Conservation (phyloP, 179 eudicot species). For the Patellifolia procumbens region DNA sequence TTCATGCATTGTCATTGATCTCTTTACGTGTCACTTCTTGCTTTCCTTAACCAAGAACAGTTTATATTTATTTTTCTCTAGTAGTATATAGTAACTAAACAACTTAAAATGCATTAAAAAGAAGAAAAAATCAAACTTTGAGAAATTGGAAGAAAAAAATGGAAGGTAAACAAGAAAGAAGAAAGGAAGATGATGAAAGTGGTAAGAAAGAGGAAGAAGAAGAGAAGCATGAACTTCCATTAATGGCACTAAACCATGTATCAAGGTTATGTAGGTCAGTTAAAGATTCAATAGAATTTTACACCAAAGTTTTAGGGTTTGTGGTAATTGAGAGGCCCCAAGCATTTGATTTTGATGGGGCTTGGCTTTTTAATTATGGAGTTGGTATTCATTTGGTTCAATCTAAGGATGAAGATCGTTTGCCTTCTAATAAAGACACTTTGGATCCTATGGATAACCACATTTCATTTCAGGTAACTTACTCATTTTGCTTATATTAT, state of each 20-base stretch:
- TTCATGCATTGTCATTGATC: conserved; percentile 2
- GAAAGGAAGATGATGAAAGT: not conserved
- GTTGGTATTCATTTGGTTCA: conserved; percentile 70
- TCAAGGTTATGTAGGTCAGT: conserved; percentile 65
- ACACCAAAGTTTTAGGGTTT: conserved; percentile 60
- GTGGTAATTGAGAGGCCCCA: conserved; percentile 58
- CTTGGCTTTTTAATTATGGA: conserved; percentile 80
- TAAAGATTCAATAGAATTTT: conserved; percentile 57
- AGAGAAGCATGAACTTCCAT: conserved; percentile 22
- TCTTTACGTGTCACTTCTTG: conserved; percentile 16
- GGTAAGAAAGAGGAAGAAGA: conserved; percentile 1
- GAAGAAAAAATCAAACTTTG: not conserved
- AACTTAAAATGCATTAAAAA: not conserved
- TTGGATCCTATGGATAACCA: conserved; percentile 83
- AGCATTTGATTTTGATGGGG: conserved; percentile 67
- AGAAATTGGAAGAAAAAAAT: not conserved
- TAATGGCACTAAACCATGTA: conserved; percentile 70
- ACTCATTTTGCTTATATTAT: not conserved
- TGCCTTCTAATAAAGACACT: conserved; percentile 38
- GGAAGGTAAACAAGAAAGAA: conserved; percentile 23
- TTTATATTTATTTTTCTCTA: not conserved
- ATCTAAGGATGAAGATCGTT: conserved; percentile 43
- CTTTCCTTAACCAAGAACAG: not conserved
- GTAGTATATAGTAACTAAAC: not conserved
- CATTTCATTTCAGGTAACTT: conserved; percentile 62